A percentile compares a stretch with the other conserved stretches of the same genome.
These are phyloP conservation scores for Mariannaea elegans DNA, from an alignment of 2,329 filamentous ascomycete species.

Conservation along the genomic window DNA sequence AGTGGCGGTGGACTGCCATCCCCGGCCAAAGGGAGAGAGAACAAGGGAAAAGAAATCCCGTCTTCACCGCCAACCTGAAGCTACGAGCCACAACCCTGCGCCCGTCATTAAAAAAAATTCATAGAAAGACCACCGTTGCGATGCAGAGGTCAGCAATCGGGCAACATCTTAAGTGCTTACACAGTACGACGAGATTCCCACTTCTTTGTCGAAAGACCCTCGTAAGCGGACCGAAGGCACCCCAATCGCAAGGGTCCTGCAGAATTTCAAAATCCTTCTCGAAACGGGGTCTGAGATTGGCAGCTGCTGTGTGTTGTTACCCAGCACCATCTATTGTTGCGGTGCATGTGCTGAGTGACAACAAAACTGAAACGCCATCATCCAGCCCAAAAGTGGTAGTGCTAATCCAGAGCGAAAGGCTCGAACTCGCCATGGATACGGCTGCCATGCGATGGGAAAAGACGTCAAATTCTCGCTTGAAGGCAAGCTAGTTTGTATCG, in stretches of 20 bases:
- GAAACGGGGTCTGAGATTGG: background rate
- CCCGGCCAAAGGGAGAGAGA: background rate
- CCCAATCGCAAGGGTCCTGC: background rate
- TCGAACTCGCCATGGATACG: too few species aligned
- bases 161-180: background rate
- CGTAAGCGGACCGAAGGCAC: background rate
- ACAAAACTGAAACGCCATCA: too few species aligned
- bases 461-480: too few species aligned
- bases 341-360: too few species aligned
- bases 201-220: background rate
- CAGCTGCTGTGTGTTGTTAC: background rate
- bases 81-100: background rate
- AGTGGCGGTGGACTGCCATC: background rate
- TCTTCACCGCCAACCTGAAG: slow-evolving; percentile 5
- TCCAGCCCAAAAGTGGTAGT: too few species aligned
- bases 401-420: too few species aligned
- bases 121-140: too few species aligned
- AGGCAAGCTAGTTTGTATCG: too few species aligned
- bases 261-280: background rate
- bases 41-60: background rate
- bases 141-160: too few species aligned
- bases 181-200: background rate
- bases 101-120: background rate
- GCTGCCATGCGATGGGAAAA: too few species aligned
- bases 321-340: too few species aligned